Conservation (phyloP, 441 rosid species). For the Mallotus japonicus region DNA sequence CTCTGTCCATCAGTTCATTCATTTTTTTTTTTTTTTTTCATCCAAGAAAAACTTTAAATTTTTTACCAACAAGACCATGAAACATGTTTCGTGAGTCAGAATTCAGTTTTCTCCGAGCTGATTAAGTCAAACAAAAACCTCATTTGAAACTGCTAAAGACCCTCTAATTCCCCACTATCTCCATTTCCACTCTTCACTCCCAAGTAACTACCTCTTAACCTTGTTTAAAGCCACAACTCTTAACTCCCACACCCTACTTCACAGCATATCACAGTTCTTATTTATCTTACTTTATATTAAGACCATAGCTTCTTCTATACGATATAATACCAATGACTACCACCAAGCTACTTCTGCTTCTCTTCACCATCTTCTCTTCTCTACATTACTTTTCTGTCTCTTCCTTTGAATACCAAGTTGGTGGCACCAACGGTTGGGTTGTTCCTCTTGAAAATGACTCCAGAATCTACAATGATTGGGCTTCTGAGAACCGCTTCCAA, state of each 20-base stretch:
- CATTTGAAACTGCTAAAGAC: not conserved
- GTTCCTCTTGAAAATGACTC: conserved; percentile 49
- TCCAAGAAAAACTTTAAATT: too few species aligned
- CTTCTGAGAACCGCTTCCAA: conserved; percentile 76
- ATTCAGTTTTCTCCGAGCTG: not conserved
- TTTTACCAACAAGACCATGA: not conserved
- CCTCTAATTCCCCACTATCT: conserved; percentile 28
- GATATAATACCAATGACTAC: conserved; percentile 6
- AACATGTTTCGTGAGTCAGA: not conserved
- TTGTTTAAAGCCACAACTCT: not conserved
- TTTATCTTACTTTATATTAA: not conserved
- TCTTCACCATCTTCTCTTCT: conserved; percentile 24
- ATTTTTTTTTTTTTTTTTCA: too few species aligned
- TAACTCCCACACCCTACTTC: not conserved
- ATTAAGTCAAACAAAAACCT: not conserved
- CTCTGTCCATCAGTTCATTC: too few species aligned
- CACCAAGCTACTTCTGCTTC: conserved; percentile 12
- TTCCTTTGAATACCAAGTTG: conserved; percentile 50
- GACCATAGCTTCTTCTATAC: not conserved
- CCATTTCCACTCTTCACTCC: conserved; percentile 26
- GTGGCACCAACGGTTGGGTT: conserved; percentile 46
- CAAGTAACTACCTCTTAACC: conserved; percentile 12
- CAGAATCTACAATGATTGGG: conserved; percentile 65
- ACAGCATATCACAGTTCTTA: not conserved
- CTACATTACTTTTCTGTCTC: conserved; percentile 24